Percentiles rank a stretch among this genome's conserved stretches.
phyloP scores from a whole-genome alignment of 73 alveolate genomes.

The Stentor roeselii region DNA sequence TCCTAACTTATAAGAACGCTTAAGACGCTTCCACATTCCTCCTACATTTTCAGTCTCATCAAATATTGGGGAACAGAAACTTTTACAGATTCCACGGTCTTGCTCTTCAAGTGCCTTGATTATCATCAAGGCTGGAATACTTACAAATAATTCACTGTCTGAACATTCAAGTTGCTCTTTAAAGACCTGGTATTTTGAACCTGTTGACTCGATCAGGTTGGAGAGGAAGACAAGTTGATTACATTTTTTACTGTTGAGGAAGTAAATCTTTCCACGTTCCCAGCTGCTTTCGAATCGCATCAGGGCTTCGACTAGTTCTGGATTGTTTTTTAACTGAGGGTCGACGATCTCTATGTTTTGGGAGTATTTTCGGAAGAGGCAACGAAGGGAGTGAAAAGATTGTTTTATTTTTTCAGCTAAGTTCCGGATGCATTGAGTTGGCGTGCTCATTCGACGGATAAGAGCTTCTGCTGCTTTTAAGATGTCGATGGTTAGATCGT shows the following conservation, averaged over 20 bases:
- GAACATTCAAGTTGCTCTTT: slow-evolving; percentile 50
- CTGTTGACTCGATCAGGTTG: slow-evolving; percentile 64
- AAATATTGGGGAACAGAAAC: too few species aligned
- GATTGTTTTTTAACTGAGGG: slow-evolving; percentile 84
- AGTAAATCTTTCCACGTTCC: slow-evolving; percentile 70
- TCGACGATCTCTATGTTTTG: slow-evolving; percentile 90
- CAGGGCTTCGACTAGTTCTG: slow-evolving; percentile 81
- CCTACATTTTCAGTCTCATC: slow-evolving; percentile 53
- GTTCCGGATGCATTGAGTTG: slow-evolving; percentile 72
- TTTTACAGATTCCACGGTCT: too few species aligned
- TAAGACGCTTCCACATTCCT: slow-evolving; percentile 63
- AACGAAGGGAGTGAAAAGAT: slow-evolving; percentile 37
- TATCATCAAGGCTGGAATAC: slow-evolving; percentile 62
- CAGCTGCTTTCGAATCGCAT: slow-evolving; percentile 77
- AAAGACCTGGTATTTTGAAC: slow-evolving; percentile 57
- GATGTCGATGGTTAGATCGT: slow-evolving; percentile 79
- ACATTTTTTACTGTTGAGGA: slow-evolving; percentile 42
- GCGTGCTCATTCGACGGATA: slow-evolving; percentile 67
- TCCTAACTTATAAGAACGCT: too few species aligned
- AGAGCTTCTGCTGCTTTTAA: slow-evolving; percentile 84
- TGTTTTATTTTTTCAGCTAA: slow-evolving; percentile 74
- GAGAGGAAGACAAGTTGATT: slow-evolving; percentile 43
- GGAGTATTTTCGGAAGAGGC: slow-evolving; percentile 74
- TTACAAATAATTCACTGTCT: slow-evolving; percentile 68
- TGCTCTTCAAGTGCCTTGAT: slow-evolving; percentile 60